Evolutionary conservation across 768 basidiomycete species (phyloP).

Genomic region (Coprinopsis marcescibilis): DNA sequence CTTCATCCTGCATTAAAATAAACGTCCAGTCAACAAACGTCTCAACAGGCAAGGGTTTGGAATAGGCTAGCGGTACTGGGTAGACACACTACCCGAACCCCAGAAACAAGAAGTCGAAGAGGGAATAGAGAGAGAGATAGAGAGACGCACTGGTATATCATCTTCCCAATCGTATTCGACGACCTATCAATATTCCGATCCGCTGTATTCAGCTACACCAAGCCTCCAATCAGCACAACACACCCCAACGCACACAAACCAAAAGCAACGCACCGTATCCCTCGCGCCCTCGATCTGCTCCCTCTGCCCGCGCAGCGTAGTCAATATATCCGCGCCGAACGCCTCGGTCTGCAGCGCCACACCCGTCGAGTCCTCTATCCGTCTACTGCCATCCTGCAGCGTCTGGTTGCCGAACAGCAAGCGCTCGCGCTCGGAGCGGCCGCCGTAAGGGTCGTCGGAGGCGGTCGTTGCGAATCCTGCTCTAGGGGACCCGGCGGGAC

Average conservation of each 20-base stretch:
- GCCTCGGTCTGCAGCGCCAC: constrained; percentile 92
- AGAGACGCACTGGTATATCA: constrained; percentile 70
- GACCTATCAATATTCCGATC: constrained; percentile 83
- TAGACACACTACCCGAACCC: too few species aligned
- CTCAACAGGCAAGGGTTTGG: too few species aligned
- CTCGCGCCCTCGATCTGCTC: constrained; percentile 88
- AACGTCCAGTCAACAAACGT: too few species aligned
- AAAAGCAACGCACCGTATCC: constrained; percentile 55
- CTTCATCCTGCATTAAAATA: constrained; percentile 75
- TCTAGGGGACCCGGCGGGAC: constrained; percentile 8
- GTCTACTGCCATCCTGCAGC: constrained; percentile 66
- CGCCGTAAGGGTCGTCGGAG: constrained; percentile 74
- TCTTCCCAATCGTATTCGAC: constrained; percentile 85
- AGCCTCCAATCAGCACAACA: background rate
- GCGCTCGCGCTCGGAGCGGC: constrained; percentile 60
- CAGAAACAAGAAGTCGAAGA: constrained; percentile 1
- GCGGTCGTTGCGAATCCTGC: too few species aligned
- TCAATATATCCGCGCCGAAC: constrained; percentile 82
- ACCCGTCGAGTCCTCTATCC: constrained; percentile 74
- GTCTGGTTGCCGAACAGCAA: constrained; percentile 67
- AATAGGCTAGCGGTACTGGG: too few species aligned
- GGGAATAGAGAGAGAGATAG: background rate
- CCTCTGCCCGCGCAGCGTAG: constrained; percentile 73
- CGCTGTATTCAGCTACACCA: constrained; percentile 62
- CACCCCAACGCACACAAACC: background rate